Evolutionary conservation across 345 rosid genomes (phyloP).

Genomic region (Camelina laxa): DNA sequence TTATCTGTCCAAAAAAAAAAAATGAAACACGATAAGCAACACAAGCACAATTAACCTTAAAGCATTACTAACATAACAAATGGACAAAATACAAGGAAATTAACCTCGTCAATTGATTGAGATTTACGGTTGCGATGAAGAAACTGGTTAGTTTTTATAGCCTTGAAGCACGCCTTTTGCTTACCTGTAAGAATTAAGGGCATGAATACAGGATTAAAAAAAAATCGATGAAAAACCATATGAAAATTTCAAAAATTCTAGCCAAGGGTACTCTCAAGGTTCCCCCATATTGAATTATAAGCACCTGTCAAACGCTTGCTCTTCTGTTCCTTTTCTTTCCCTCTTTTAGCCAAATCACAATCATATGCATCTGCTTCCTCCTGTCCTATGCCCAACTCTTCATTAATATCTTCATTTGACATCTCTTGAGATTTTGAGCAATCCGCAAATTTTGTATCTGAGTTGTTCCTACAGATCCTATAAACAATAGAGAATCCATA

Average conservation of each 20-base stretch:
- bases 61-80: constrained; percentile 4
- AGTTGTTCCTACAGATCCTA: constrained; percentile 89
- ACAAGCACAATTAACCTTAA: constrained; percentile 12
- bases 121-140: constrained; percentile 84
- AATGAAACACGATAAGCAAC: constrained; percentile 20
- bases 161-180: constrained; percentile 66
- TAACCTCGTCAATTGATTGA: constrained; percentile 96
- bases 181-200: constrained; percentile 51
- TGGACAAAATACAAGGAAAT: constrained; percentile 26
- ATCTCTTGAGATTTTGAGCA: constrained; percentile 91
- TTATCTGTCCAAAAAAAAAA: constrained; percentile 63
- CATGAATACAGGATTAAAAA: constrained; percentile 28
- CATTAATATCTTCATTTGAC: constrained; percentile 90
- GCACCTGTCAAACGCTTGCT: constrained; percentile 59
- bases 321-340: constrained; percentile 58
- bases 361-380: constrained; percentile 82
- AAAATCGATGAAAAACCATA: constrained; percentile 1
- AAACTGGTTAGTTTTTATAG: constrained; percentile 73
- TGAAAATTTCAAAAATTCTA: constrained; percentile 10
- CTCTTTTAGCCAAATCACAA: constrained; percentile 53
- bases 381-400: constrained; percentile 88
- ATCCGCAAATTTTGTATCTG: constrained; percentile 68
- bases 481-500: constrained; percentile 23
- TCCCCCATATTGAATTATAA: constrained; percentile 26
- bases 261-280: constrained; percentile 3